Evolutionary conservation across 208 protist species (phyloP).

Genomic region (Spongospora subterranea): DNA sequence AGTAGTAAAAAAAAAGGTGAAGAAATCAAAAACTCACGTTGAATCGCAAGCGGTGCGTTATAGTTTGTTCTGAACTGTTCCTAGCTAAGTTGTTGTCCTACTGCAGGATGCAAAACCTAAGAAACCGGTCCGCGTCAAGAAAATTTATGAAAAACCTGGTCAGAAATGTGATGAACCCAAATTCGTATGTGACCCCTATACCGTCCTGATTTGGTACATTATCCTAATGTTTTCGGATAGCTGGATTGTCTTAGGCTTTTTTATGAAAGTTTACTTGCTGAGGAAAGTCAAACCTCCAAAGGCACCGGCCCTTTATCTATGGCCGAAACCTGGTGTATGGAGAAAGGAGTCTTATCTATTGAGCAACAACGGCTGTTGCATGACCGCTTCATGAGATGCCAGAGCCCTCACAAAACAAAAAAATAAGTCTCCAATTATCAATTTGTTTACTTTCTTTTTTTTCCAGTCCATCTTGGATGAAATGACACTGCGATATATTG

Average conservation of each 20-base stretch:
- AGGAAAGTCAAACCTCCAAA: neutral
- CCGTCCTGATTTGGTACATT: neutral
- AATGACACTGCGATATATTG: neutral
- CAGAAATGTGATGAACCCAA: slow-evolving; percentile 34
- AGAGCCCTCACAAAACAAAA: neutral
- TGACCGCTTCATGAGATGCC: neutral
- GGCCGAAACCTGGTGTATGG: slow-evolving; percentile 34
- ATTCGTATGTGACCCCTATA: neutral
- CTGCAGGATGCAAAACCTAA: neutral
- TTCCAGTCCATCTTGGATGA: neutral
- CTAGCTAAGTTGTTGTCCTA: no score
- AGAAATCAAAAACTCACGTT: no score
- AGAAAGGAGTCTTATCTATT: neutral
- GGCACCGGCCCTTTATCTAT: slow-evolving; percentile 5
- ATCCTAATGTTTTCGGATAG: slow-evolving; percentile 25
- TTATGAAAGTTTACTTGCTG: slow-evolving; percentile 26
- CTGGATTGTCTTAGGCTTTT: slow-evolving; percentile 41
- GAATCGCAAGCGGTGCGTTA: no score
- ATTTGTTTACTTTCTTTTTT: neutral
- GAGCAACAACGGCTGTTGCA: neutral
- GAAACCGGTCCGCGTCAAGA: slow-evolving; percentile 25
- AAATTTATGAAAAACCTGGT: slow-evolving; percentile 25
- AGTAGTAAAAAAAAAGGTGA: no score
- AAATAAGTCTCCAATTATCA: neutral
- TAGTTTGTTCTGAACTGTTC: no score